These are phyloP conservation scores for Liriodendron chinense DNA, from an alignment of 164 flowering plant genomes.

Conservation along the genomic window DNA sequence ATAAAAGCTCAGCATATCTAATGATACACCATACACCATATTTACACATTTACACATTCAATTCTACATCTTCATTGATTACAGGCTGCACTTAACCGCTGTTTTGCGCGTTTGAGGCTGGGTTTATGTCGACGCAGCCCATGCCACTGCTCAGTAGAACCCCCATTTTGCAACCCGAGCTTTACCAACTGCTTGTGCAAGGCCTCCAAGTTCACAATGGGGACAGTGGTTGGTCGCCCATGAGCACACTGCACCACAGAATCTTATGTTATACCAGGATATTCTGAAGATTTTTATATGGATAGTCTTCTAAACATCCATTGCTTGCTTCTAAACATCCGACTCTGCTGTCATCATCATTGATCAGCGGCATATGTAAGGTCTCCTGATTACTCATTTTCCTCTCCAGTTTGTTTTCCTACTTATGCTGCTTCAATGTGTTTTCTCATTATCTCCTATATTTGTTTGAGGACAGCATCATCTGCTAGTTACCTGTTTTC, in stretches of 20 bases:
- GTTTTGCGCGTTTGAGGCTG: conserved; percentile 49
- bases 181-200: conserved; percentile 67
- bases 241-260: conserved; percentile 82
- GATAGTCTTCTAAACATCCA: too few relatives aligned
- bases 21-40: neutral
- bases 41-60: neutral
- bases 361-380: too few relatives aligned
- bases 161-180: conserved; percentile 26
- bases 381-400: too few relatives aligned
- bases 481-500: too few relatives aligned
- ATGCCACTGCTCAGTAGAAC: conserved; percentile 51
- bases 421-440: too few relatives aligned
- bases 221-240: conserved; percentile 93
- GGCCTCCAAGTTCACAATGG: conserved; percentile 72
- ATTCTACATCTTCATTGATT: neutral
- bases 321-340: too few relatives aligned
- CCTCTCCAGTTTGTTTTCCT: too few relatives aligned
- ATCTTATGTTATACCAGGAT: neutral
- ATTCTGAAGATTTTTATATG: too few relatives aligned
- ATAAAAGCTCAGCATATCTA: neutral
- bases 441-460: too few relatives aligned
- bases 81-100: conserved; percentile 36
- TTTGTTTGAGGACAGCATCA: too few relatives aligned
- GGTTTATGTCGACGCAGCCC: conserved; percentile 50
- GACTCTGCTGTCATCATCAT: too few relatives aligned